Conservation (phyloP, 306 rosid species). For the Quercus berberidifolia region DNA sequence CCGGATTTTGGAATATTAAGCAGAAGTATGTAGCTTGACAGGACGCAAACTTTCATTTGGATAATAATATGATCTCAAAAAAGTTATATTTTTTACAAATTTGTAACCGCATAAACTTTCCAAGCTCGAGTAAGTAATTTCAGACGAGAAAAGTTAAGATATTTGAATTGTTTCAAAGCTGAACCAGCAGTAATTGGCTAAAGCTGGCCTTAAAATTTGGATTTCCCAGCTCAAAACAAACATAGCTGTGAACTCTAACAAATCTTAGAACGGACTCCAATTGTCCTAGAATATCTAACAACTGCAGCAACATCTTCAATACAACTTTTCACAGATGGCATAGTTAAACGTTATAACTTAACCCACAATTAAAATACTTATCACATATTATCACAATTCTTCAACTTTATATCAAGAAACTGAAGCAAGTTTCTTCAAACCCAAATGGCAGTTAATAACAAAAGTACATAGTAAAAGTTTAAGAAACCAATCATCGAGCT, state of each 20-base stretch:
- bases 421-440: not conserved
- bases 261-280: not conserved
- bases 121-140: not conserved
- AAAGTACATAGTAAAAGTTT: not conserved
- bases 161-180: not conserved
- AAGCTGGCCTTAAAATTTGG: not conserved
- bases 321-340: not conserved
- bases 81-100: not conserved
- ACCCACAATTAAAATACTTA: not conserved
- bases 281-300: not conserved
- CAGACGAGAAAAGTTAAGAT: not conserved
- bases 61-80: too few relatives aligned
- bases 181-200: not conserved
- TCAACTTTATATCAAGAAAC: not conserved
- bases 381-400: not conserved
- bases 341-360: not conserved
- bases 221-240: too few relatives aligned
- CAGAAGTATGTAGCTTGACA: too few relatives aligned
- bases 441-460: not conserved
- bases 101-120: not conserved
- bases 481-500: not conserved
- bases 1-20: too few relatives aligned
- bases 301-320: not conserved
- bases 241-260: too few relatives aligned
- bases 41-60: too few relatives aligned